These are phyloP conservation scores for Coccomyxa subellipsoidea DNA, from an alignment of 163 green algal genomes.

Conservation along the genomic window DNA sequence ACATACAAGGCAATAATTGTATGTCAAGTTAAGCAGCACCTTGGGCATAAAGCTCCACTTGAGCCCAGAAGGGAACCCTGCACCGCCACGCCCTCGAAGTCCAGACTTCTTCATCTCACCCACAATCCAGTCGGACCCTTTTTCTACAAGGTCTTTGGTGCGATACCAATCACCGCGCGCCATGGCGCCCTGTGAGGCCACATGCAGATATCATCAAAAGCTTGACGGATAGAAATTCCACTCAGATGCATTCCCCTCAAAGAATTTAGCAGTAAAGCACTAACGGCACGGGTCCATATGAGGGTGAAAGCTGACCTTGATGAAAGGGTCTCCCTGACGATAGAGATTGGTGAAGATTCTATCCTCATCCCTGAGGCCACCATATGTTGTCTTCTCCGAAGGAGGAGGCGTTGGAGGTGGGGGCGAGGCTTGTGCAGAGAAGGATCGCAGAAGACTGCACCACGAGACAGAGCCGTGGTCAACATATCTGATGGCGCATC, in stretches of 20 bases:
- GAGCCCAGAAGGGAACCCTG: slow-evolving; percentile 95
- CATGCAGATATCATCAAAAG: too few relatives aligned
- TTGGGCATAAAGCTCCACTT: slow-evolving; percentile 99
- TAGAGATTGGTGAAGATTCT: slow-evolving; percentile 99
- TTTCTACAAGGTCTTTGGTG: slow-evolving; percentile 90
- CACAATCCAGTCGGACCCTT: slow-evolving; percentile 98
- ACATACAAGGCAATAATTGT: too few relatives aligned
- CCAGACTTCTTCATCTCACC: slow-evolving; percentile 98
- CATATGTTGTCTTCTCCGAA: slow-evolving; percentile 66
- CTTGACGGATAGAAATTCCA: too few relatives aligned
- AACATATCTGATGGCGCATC: too few relatives aligned
- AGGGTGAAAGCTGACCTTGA: slow-evolving; percentile 62
- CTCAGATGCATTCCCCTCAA: too few relatives aligned
- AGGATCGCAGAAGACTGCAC: slow-evolving; percentile 7
- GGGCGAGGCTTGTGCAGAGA: slow-evolving; percentile 12
- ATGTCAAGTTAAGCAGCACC: too few relatives aligned
- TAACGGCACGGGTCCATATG: too few relatives aligned
- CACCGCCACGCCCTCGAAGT: slow-evolving; percentile 91
- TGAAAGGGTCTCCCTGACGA: slow-evolving; percentile 85
- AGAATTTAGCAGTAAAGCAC: neutral
- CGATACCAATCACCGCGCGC: slow-evolving; percentile 92
- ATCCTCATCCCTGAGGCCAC: slow-evolving; percentile 91
- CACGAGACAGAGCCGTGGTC: neutral
- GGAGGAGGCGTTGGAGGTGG: slow-evolving; percentile 6
- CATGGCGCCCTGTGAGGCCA: slow-evolving; percentile 74